Evolutionary conservation across 176 grass and related monocot genomes (phyloP), one percentile per base, ranked within the genome.

Genomic region (Carex littledalei): DNA sequence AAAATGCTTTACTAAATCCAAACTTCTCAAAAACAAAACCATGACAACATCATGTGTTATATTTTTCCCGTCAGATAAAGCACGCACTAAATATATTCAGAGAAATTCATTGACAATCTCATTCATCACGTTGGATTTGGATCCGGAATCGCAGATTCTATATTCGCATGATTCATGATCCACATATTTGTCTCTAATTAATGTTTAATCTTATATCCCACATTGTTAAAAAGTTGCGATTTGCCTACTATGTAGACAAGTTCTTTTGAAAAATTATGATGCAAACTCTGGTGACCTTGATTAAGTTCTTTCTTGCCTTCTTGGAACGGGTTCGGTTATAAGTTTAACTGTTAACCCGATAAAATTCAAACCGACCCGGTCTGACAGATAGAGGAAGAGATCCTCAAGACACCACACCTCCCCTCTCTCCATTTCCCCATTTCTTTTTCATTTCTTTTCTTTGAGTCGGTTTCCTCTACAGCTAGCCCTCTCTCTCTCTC

Each of bases 401-500:
- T 74, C 56, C 84, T 86, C 11, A 86, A 74, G 60, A 3, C 59
- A 86, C 84, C 73, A 74, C 83, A 74, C 67, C 63, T 47, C 29
- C 16, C 4, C 17, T 59, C 35, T 74, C 69, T 50, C 68, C 71
- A 78, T 78, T 86, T 86, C 84, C 56, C 84, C 73, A 79, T 78
- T 63, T 61, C 34, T 63, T 85, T 75, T 37, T 57, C 55, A n/a
- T 45, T 60, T 57, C 26, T 58, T 85, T 70, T 85, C 18, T 67
- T 14, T 53, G 63, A 68, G 81, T 83, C 81, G 81, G 81, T 83
- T 79, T 79, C 73, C 57, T 47, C 72, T 77, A 62, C n/a, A 41
- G 29, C 69, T 49, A 72, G 67, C 84, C 72, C 41, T 45, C 5
- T 45, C 43, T 9, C 43, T 45, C 41, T 45, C 41, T 45, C 1